phyloP scores from a whole-genome alignment of 352 stramenopile genomes.

The Phytophthora hibernalis region DNA sequence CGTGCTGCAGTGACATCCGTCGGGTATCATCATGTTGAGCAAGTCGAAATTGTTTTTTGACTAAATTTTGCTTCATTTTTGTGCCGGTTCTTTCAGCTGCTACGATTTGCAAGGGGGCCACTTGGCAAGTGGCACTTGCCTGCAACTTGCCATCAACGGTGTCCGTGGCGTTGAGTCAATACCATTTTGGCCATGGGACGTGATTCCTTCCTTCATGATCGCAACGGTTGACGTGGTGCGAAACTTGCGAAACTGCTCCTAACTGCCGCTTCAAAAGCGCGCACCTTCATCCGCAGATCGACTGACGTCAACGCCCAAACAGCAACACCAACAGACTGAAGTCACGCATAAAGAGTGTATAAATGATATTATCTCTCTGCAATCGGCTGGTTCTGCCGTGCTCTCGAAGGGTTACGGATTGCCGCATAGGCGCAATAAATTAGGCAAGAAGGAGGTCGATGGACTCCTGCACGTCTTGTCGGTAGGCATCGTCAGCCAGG shows the following conservation, averaged over 20 bases:
- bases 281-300: conserved; percentile 3
- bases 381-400: conserved; percentile 19
- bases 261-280: conserved; percentile 22
- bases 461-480: conserved; percentile 63
- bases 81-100: background rate
- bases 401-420: conserved; percentile 33
- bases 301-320: too few species aligned
- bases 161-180: background rate
- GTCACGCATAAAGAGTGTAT: conserved; percentile 13
- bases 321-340: background rate
- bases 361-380: conserved; percentile 45
- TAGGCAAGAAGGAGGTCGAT: conserved; percentile 60
- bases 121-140: too few species aligned
- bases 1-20: too few species aligned
- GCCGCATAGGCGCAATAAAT: conserved; percentile 43
- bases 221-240: background rate
- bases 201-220: background rate
- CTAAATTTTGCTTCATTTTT: conserved; percentile 1
- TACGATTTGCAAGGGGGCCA: background rate
- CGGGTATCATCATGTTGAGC: conserved; percentile 8
- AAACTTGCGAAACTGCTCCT: conserved; percentile 21
- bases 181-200: background rate
- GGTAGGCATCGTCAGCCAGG: conserved; percentile 55
- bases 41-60: background rate
- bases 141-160: background rate